A percentile compares a stretch with the other conserved stretches of the same genome.
Conservation (phyloP, 2,329 filamentous ascomycete genomes). For the Calonectria fujianensis region DNA sequence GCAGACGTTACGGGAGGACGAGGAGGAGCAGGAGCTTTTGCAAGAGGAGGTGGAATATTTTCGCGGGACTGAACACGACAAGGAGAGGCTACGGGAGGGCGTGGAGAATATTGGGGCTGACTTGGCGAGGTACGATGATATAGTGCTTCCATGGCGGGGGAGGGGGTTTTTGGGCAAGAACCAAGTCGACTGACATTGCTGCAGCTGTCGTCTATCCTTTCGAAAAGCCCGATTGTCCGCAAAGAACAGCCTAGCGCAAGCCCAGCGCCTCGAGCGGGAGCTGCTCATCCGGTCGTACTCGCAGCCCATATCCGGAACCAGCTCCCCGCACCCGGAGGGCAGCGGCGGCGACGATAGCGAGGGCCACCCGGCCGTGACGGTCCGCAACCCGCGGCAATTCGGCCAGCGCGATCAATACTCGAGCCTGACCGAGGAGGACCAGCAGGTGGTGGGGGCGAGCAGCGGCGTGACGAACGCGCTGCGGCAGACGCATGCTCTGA, state of each 20-base stretch:
- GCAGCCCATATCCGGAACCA: slow-evolving; percentile 61
- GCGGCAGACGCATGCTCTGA: slow-evolving; percentile 88
- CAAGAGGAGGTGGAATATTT: slow-evolving; percentile 86
- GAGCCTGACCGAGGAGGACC: slow-evolving; percentile 77
- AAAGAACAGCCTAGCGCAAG: slow-evolving; percentile 82
- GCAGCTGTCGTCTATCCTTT: slow-evolving; percentile 79
- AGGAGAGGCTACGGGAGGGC: slow-evolving; percentile 79
- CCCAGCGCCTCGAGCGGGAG: slow-evolving; percentile 85
- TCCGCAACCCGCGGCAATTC: slow-evolving; percentile 54
- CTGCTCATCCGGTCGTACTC: slow-evolving; percentile 81
- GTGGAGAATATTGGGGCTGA: slow-evolving; percentile 81
- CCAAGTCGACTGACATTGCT: slow-evolving; percentile 30
- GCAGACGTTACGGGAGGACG: slow-evolving; percentile 83
- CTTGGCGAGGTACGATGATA: slow-evolving; percentile 75
- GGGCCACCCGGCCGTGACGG: slow-evolving; percentile 42
- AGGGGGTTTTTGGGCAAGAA: not conserved
- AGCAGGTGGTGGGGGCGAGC: slow-evolving; percentile 84
- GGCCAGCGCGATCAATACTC: slow-evolving; percentile 60
- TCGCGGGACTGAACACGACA: slow-evolving; percentile 73
- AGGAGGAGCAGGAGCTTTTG: slow-evolving; percentile 89
- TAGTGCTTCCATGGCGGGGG: not conserved
- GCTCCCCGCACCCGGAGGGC: slow-evolving; percentile 52
- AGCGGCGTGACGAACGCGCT: slow-evolving; percentile 90
- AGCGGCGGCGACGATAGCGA: slow-evolving; percentile 51
- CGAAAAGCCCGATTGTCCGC: slow-evolving; percentile 88